phyloP scores from a whole-genome alignment of 208 protist species.

The Trypanosoma lewisi region DNA sequence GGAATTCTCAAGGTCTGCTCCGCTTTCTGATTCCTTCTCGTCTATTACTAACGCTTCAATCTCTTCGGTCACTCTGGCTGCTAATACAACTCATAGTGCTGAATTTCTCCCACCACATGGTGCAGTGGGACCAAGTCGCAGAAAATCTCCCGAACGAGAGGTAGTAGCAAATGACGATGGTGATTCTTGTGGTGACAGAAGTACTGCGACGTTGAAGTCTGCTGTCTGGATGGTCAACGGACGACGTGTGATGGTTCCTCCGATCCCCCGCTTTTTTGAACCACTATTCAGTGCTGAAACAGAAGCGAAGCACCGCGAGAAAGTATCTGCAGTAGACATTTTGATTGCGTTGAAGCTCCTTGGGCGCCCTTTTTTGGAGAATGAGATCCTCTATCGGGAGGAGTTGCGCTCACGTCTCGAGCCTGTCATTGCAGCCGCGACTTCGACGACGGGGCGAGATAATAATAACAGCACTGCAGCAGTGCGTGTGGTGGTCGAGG shows the following conservation, averaged over 20 bases:
- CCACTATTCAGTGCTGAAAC: not conserved
- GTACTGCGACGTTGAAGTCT: not conserved
- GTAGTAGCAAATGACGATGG: not conserved
- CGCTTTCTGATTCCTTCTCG: not conserved
- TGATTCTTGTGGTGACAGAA: not conserved
- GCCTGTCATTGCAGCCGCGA: slow-evolving; percentile 1
- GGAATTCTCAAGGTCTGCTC: not conserved
- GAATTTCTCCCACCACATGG: not conserved
- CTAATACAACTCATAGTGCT: not conserved
- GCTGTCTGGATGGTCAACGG: not conserved
- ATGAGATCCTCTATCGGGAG: slow-evolving; percentile 25
- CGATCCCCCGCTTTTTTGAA: slow-evolving; percentile 11
- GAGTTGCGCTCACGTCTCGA: slow-evolving; percentile 11
- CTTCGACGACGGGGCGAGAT: not conserved
- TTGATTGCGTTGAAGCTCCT: slow-evolving; percentile 22
- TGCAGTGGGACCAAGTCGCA: not conserved
- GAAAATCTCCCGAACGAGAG: not conserved
- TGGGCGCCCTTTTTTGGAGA: slow-evolving; percentile 18
- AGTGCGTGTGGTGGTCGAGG: slow-evolving; percentile 46
- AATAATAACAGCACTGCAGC: not conserved
- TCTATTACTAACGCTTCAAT: not conserved
- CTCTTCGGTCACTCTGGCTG: not conserved
- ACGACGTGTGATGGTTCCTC: not conserved
- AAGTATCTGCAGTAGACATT: slow-evolving; percentile 6
- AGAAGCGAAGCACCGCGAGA: slow-evolving; percentile 7